Evolutionary conservation across 108 stramenopile species (phyloP), one percentile per base, ranked within the genome.

Genomic region (Licmophora abbreviata): DNA sequence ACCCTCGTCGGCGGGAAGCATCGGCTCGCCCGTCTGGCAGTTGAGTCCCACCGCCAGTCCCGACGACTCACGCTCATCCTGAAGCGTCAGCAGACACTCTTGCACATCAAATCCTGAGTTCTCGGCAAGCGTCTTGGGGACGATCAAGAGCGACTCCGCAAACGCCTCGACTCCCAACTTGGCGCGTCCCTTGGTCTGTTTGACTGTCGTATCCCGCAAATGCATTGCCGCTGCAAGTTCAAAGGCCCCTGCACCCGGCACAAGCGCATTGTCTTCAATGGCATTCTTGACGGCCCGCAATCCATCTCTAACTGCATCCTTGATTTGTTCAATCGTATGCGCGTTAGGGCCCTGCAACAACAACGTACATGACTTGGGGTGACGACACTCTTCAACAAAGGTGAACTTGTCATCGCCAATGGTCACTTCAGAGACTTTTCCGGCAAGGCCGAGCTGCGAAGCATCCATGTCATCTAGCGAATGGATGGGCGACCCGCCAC

Each of bases 391-490:
- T 71, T 99, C 96, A 20, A 97, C 94, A 59, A 99, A 99, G 30
- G 98, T 99, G 75, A 85, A 99, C 67, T 97, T 99, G 60, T 97
- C 96, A 40, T 99, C 98, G 4, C 96, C 98, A 30, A 97, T 74
- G 12, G 90, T 93, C 14, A 96, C 86, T 72, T 97, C 95, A 49
- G 75, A 84, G 12, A 99, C 95, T 51, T 81, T 76, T 8, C 95
- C 98, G 14, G 97, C 96, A 44, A 66, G 93, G 45, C 98, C 98
- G 53, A 99, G 71, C 79, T 85, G 77, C 48, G 64, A 61, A 51
- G 63, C 73, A 27, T 88, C 82, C 71, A 99, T 64, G 75, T 97
- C 98, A 62, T 97, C 94, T 49, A 96, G 54, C 24, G 74, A 75
- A 64, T 97, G 95, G 54, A 99, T 91, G 46, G 92, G 88, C 29